Evolutionary conservation across 1,284 basidiomycete species (phyloP).

Genomic region (Trametes polyzona): DNA sequence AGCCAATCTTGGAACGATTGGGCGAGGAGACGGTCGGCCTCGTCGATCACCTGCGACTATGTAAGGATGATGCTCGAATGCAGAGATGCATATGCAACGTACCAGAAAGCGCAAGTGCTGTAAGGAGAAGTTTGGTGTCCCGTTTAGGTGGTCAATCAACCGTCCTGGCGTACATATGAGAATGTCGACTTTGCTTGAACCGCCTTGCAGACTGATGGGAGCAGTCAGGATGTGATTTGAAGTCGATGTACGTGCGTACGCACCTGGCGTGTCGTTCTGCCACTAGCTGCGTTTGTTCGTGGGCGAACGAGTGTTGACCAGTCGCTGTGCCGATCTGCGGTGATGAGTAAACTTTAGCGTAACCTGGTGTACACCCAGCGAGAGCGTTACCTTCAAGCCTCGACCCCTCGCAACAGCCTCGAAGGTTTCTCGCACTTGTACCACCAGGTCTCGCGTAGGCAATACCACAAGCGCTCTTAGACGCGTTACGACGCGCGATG

Average conservation of each 20-base stretch:
- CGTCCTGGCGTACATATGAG: slow-evolving; percentile 96
- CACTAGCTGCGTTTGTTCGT: slow-evolving; percentile 78
- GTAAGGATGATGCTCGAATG: not conserved
- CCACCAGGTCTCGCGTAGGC: slow-evolving; percentile 95
- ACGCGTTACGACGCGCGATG: slow-evolving; percentile 75
- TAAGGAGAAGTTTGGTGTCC: slow-evolving; percentile 88
- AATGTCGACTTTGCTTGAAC: slow-evolving; percentile 90
- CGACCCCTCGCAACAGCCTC: slow-evolving; percentile 86
- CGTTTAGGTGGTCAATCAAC: slow-evolving; percentile 90
- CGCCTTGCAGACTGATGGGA: slow-evolving; percentile 58
- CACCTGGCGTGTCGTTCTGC: slow-evolving; percentile 55
- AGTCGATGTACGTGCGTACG: slow-evolving; percentile 22
- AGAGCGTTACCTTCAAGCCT: slow-evolving; percentile 72
- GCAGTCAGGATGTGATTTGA: not conserved
- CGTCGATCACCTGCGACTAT: slow-evolving; percentile 83
- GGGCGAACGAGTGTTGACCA: slow-evolving; percentile 83
- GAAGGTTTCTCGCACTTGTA: slow-evolving; percentile 91
- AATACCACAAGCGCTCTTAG: slow-evolving; percentile 92
- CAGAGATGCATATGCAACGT: slow-evolving; percentile 13
- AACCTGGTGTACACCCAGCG: not conserved
- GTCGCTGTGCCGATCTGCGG: slow-evolving; percentile 82
- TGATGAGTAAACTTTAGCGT: not conserved
- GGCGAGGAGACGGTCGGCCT: slow-evolving; percentile 93
- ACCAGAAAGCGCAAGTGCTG: slow-evolving; percentile 95
- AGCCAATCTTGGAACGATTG: slow-evolving; percentile 98